phyloP scores from a whole-genome alignment of 1,284 basidiomycete species.

The Ganoderma leucocontextum region DNA sequence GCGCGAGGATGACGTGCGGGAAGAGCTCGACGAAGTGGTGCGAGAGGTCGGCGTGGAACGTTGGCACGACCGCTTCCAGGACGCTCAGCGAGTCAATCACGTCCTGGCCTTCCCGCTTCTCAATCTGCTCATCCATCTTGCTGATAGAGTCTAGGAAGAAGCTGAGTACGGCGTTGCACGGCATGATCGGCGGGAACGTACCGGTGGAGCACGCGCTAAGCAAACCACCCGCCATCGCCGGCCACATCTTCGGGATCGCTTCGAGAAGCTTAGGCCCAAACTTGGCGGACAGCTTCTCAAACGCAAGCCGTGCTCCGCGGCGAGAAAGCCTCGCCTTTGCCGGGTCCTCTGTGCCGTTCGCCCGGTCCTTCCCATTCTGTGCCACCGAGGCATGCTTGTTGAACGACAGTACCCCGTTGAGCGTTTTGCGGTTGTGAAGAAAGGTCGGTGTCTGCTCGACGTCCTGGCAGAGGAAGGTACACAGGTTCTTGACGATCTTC shows the following conservation, averaged over 20 bases:
- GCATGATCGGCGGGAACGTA: conserved; percentile 42
- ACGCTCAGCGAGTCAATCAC: conserved; percentile 95
- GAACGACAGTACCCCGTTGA: conserved; percentile 85
- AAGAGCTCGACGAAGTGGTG: conserved; percentile 77
- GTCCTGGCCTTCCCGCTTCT: conserved; percentile 85
- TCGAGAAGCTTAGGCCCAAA: conserved; percentile 84
- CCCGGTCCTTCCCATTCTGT: conserved; percentile 54
- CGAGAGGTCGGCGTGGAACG: conserved; percentile 79
- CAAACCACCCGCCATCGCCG: conserved; percentile 86
- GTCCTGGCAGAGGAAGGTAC: conserved; percentile 97
- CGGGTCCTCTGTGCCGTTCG: conserved; percentile 54
- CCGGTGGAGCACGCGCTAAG: conserved; percentile 74
- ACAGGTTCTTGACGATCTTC: conserved; percentile 98
- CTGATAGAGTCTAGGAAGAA: conserved; percentile 56
- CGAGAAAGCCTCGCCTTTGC: conserved; percentile 68
- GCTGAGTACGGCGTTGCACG: neutral
- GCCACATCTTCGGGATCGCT: conserved; percentile 92
- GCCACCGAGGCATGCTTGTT: conserved; percentile 42
- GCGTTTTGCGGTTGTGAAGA: conserved; percentile 63
- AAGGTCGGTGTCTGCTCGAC: conserved; percentile 91
- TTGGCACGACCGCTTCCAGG: conserved; percentile 82
- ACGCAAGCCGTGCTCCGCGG: conserved; percentile 88
- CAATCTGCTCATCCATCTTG: conserved; percentile 69
- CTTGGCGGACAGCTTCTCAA: conserved; percentile 78
- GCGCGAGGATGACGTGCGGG: conserved; percentile 77